Evolutionary conservation across 768 basidiomycete species (phyloP).

Genomic region (Podaxis sp.): DNA sequence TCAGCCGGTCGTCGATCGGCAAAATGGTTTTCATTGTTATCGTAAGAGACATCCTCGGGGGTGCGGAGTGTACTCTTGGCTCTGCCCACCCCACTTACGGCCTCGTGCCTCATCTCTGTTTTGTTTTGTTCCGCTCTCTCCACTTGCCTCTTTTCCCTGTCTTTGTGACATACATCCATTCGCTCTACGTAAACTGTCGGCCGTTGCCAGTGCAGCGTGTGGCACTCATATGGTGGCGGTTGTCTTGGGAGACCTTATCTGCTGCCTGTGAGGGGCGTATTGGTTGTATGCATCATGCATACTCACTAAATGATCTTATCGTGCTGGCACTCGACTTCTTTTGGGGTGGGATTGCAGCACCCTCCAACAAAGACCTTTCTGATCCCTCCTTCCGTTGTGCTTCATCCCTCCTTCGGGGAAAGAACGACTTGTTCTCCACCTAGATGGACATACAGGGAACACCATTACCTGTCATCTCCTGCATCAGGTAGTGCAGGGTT

Average conservation of each 20-base stretch:
- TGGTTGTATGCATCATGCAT: not conserved
- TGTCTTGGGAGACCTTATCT: not conserved
- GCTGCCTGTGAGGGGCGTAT: not conserved
- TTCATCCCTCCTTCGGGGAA: not conserved
- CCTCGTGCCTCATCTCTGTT: not conserved
- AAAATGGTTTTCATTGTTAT: not conserved
- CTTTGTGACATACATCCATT: not conserved
- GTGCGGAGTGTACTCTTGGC: no score
- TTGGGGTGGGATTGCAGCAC: constrained; percentile 5
- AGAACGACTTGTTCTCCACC: not conserved
- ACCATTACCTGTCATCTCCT: not conserved
- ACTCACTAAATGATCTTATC: not conserved
- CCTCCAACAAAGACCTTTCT: not conserved
- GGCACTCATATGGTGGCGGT: not conserved
- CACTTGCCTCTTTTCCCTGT: not conserved
- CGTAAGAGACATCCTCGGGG: no score
- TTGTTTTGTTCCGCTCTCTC: not conserved
- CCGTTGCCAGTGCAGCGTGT: not conserved
- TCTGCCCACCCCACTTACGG: no score
- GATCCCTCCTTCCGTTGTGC: not conserved
- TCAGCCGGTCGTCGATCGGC: not conserved
- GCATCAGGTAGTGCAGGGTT: not conserved
- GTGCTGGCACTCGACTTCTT: constrained; percentile 1
- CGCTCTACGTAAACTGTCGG: not conserved
- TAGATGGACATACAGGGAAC: not conserved